Evolutionary conservation across 768 basidiomycete genomes (phyloP).

Genomic region (Amanita polypyramis): DNA sequence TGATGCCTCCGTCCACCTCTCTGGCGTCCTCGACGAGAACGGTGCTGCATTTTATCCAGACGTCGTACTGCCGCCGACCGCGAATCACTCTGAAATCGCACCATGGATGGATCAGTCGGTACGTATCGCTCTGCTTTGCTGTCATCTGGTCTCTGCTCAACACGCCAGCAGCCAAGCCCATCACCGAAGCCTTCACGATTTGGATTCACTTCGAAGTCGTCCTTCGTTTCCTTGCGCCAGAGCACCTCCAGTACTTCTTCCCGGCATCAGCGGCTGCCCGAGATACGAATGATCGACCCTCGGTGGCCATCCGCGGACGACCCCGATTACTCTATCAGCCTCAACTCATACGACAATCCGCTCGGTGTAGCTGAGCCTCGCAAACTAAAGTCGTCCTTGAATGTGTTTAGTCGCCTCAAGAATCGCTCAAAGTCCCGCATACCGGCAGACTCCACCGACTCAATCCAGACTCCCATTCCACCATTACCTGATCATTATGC

Average conservation of each 20-base stretch:
- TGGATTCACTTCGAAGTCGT: slow-evolving; percentile 20
- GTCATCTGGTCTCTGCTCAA: background rate
- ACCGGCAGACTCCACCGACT: slow-evolving; percentile 6
- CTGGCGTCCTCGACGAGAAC: slow-evolving; percentile 15
- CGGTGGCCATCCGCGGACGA: slow-evolving; percentile 10
- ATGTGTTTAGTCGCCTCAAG: slow-evolving; percentile 6
- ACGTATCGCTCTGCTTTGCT: background rate
- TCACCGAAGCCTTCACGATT: slow-evolving; percentile 15
- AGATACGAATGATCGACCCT: slow-evolving; percentile 16
- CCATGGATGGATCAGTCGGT: slow-evolving; percentile 11
- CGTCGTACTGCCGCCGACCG: slow-evolving; percentile 9
- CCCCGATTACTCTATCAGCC: slow-evolving; percentile 10
- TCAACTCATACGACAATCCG: slow-evolving; percentile 8
- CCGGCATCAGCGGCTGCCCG: slow-evolving; percentile 10
- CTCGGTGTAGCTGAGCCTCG: background rate
- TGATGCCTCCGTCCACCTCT: slow-evolving; percentile 11
- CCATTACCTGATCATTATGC: slow-evolving; percentile 5
- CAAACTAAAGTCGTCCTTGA: slow-evolving; percentile 5
- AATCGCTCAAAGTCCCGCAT: slow-evolving; percentile 9
- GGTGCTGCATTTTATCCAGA: slow-evolving; percentile 15
- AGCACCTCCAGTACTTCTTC: slow-evolving; percentile 11
- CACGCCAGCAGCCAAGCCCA: slow-evolving; percentile 10
- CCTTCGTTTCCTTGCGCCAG: slow-evolving; percentile 14
- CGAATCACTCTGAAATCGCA: slow-evolving; percentile 10
- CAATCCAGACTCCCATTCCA: background rate